phyloP scores from a whole-genome alignment of 495 filamentous ascomycete genomes.

The Tetracladium marchalianum region DNA sequence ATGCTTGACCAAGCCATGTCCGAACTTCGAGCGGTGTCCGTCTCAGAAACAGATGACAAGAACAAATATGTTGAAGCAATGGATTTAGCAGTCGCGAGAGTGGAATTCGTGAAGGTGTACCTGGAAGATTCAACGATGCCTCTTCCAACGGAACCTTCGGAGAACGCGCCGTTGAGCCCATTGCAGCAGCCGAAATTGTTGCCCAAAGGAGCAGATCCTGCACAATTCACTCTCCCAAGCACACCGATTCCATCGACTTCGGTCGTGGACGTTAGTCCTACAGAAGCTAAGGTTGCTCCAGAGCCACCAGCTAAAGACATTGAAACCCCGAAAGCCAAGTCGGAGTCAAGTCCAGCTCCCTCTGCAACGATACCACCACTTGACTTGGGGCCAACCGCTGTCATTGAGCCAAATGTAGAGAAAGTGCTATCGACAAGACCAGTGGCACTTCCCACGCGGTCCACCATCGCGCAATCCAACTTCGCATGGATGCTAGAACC shows the following conservation, averaged over 20 bases:
- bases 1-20: conserved; percentile 63
- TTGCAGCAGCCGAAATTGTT: not conserved
- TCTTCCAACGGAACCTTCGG: conserved; percentile 8
- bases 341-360: not conserved
- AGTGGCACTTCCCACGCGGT: conserved; percentile 43
- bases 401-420: conserved; percentile 41
- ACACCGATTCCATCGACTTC: not conserved
- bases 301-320: conserved; percentile 21
- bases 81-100: conserved; percentile 56
- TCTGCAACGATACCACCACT: not conserved
- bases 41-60: conserved; percentile 23
- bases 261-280: not conserved
- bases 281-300: conserved; percentile 13
- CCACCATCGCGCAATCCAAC: conserved; percentile 68
- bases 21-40: conserved; percentile 46
- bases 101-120: conserved; percentile 71
- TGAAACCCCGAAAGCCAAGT: not conserved
- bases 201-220: not conserved
- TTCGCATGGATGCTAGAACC: conserved; percentile 92
- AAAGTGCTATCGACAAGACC: conserved; percentile 21
- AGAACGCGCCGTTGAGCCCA: not conserved
- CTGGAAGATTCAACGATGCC: conserved; percentile 47
- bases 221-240: not conserved
- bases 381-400: conserved; percentile 17
- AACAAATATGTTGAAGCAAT: conserved; percentile 35